A percentile compares a stretch with the other conserved stretches of the same genome.
phyloP scores from a whole-genome alignment of 345 rosid genomes.

The Microcos paniculata region DNA sequence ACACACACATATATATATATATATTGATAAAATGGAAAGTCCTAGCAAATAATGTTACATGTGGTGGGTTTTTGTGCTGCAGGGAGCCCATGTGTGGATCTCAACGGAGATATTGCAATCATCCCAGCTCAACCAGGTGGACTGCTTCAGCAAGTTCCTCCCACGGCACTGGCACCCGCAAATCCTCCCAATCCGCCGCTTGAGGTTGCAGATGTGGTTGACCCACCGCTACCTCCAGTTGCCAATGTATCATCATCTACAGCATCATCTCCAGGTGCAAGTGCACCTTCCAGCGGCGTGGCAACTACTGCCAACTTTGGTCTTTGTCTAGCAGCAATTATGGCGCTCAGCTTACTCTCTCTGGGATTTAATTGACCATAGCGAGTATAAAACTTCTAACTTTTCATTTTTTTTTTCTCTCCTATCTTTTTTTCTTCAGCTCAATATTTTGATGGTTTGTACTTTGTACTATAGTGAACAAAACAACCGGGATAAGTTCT shows the following conservation, averaged over 20 bases:
- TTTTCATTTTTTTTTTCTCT: background rate
- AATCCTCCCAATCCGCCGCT: conserved; percentile 50
- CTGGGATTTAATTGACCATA: conserved; percentile 6
- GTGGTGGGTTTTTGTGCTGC: conserved; percentile 14
- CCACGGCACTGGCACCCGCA: conserved; percentile 32
- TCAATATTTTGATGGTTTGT: background rate
- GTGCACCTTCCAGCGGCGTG: conserved; percentile 20
- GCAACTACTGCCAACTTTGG: conserved; percentile 31
- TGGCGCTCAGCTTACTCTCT: conserved; percentile 30
- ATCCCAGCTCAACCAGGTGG: conserved; percentile 54
- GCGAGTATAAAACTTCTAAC: background rate
- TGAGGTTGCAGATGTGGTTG: conserved; percentile 47
- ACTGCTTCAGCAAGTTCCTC: conserved; percentile 27
- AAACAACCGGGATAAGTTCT: background rate
- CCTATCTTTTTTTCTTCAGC: background rate
- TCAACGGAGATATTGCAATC: conserved; percentile 33
- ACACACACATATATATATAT: too few relatives aligned
- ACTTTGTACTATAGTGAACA: background rate
- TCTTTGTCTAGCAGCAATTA: conserved; percentile 32
- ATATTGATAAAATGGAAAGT: too few relatives aligned
- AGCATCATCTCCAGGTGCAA: conserved; percentile 17
- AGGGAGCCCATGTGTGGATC: conserved; percentile 67
- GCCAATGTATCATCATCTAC: conserved; percentile 16
- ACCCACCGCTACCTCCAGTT: conserved; percentile 83
- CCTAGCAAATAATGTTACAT: background rate